Conservation (phyloP, 768 basidiomycete genomes). For the Aureoboletus auriporus region DNA sequence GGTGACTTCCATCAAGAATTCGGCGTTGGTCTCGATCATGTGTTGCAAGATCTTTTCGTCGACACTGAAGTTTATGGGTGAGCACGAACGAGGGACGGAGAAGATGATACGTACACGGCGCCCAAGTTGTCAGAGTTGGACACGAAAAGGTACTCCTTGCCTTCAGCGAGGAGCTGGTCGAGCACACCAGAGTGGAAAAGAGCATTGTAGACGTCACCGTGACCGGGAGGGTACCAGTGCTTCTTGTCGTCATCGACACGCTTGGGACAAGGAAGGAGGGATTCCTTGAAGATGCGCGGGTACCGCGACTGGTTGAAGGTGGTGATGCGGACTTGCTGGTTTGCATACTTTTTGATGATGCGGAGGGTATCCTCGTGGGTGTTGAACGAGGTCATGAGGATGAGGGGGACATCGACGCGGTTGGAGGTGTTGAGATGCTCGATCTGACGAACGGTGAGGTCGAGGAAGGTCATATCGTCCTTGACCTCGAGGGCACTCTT, state of each 20-base stretch:
- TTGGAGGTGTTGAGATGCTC: slow-evolving; percentile 65
- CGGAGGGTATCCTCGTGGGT: slow-evolving; percentile 74
- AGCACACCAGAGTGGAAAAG: slow-evolving; percentile 68
- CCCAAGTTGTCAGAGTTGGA: slow-evolving; percentile 78
- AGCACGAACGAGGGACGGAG: background rate
- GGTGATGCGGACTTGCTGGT: slow-evolving; percentile 71
- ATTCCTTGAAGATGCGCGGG: slow-evolving; percentile 69
- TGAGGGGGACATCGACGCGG: slow-evolving; percentile 69
- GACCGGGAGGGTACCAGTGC: slow-evolving; percentile 74
- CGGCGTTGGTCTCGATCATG: slow-evolving; percentile 61
- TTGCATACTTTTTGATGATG: slow-evolving; percentile 77
- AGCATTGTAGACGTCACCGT: slow-evolving; percentile 74
- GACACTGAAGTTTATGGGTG: slow-evolving; percentile 38
- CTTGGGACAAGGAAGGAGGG: slow-evolving; percentile 59
- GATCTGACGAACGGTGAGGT: slow-evolving; percentile 59
- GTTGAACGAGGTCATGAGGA: slow-evolving; percentile 82
- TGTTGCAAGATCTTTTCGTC: slow-evolving; percentile 63
- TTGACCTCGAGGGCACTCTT: slow-evolving; percentile 75
- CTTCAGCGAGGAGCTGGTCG: slow-evolving; percentile 63
- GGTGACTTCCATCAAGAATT: slow-evolving; percentile 75
- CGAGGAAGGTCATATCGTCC: slow-evolving; percentile 68
- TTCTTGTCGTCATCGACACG: slow-evolving; percentile 58
- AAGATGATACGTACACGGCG: slow-evolving; percentile 44
- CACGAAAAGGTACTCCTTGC: slow-evolving; percentile 77
- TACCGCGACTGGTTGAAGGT: slow-evolving; percentile 73